Conservation (phyloP, 1,139 yeast genomes). For the Saccharomyces hybrid region DNA sequence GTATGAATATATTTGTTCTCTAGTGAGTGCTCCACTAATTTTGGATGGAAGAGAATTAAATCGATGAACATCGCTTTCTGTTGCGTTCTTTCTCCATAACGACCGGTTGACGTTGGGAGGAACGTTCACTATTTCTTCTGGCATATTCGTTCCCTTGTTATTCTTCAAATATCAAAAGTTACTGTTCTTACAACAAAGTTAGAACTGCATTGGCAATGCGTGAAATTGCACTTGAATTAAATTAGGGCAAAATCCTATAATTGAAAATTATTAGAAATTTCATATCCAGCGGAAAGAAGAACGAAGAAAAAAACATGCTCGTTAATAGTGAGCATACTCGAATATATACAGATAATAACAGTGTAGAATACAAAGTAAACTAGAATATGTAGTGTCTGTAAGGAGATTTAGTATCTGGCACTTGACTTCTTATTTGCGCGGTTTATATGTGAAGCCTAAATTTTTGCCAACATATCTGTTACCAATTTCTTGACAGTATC, state of each 20-base stretch:
- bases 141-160: slow-evolving; percentile 5
- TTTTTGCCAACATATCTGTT: slow-evolving; percentile 71
- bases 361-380: not conserved
- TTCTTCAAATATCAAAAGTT: not conserved
- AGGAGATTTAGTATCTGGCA: too few species aligned
- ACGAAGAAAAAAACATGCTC: not conserved
- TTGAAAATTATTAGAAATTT: not conserved
- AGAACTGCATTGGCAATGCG: not conserved
- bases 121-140: not conserved
- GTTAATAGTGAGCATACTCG: not conserved
- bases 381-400: not conserved
- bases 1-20: slow-evolving; percentile 80
- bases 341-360: not conserved
- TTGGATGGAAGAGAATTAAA: slow-evolving; percentile 33
- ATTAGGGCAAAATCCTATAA: not conserved
- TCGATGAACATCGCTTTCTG: not conserved
- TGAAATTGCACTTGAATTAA: not conserved
- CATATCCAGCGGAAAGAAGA: not conserved
- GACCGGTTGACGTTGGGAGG: slow-evolving; percentile 3
- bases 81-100: slow-evolving; percentile 11
- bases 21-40: slow-evolving; percentile 53
- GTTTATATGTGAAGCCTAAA: slow-evolving; percentile 6
- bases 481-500: slow-evolving; percentile 73
- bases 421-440: not conserved
- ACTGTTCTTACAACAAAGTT: not conserved